A percentile compares a stretch with the other conserved stretches of the same genome.
phyloP scores from a whole-genome alignment of 1,139 yeast genomes.

The Yamadazyma siamensis region DNA sequence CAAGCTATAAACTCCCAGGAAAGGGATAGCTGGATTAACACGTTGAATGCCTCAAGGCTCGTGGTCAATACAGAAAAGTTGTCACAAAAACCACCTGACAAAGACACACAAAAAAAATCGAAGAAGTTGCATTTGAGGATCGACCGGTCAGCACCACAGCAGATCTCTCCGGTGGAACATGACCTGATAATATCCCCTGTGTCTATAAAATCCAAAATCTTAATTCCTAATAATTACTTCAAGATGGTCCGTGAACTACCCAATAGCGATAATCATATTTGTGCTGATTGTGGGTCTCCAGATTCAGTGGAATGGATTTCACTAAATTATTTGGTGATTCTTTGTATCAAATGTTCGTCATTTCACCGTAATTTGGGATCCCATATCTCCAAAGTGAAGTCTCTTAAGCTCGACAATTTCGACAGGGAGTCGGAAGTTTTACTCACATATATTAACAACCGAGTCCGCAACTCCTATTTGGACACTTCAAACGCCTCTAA shows the following conservation, averaged over 20 bases:
- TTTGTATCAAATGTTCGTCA: conserved; percentile 81
- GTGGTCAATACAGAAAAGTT: conserved; percentile 30
- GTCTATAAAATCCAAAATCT: conserved; percentile 26
- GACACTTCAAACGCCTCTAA: conserved; percentile 20
- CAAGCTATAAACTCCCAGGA: conserved; percentile 76
- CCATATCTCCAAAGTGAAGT: conserved; percentile 47
- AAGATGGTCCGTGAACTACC: conserved; percentile 42
- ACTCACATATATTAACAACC: conserved; percentile 41
- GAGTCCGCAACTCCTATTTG: conserved; percentile 31
- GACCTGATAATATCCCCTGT: conserved; percentile 24
- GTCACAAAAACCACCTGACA: conserved; percentile 5
- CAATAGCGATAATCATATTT: conserved; percentile 56
- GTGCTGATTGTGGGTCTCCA: conserved; percentile 76
- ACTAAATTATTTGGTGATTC: conserved; percentile 63
- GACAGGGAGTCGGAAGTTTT: conserved; percentile 38
- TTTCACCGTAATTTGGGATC: conserved; percentile 54
- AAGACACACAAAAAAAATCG: conserved; percentile 2
- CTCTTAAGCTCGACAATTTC: conserved; percentile 50
- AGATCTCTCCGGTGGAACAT: background rate
- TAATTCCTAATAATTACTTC: conserved; percentile 28
- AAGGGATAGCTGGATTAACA: conserved; percentile 65
- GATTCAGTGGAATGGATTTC: conserved; percentile 87
- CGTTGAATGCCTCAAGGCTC: conserved; percentile 51
- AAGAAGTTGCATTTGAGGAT: conserved; percentile 9
- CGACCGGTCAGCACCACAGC: conserved; percentile 7